phyloP scores from a whole-genome alignment of 73 alveolate species.

The Paramecium sexaurelia region DNA sequence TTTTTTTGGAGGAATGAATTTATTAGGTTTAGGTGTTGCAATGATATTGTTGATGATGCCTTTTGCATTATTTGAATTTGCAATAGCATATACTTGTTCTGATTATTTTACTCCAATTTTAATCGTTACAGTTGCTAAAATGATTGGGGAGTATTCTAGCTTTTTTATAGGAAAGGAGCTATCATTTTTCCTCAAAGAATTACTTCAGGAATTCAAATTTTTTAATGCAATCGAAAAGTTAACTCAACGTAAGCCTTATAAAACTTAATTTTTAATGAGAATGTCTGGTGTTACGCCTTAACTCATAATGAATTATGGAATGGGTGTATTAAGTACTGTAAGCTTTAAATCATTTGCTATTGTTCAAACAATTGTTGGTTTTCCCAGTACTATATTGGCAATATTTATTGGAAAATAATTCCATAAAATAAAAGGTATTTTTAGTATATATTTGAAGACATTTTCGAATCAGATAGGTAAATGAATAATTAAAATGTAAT shows the following conservation, averaged over 20 bases:
- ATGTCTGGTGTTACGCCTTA: conserved; percentile 47
- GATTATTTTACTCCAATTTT: neutral
- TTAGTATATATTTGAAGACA: neutral
- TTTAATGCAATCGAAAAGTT: conserved; percentile 19
- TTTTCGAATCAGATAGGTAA: neutral
- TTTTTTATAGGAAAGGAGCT: neutral
- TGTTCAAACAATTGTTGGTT: neutral
- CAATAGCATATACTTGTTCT: conserved; percentile 4
- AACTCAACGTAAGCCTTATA: conserved; percentile 26
- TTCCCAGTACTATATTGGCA: conserved; percentile 42
- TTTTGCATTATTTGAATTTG: conserved; percentile 48
- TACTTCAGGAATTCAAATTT: conserved; percentile 35
- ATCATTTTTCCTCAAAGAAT: neutral
- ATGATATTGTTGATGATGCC: conserved; percentile 57
- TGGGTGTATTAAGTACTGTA: conserved; percentile 28
- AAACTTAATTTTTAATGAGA: conserved; percentile 48
- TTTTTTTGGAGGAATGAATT: neutral
- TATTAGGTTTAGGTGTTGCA: neutral
- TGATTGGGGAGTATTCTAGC: conserved; percentile 18
- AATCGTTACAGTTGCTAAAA: conserved; percentile 30
- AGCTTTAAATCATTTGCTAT: neutral
- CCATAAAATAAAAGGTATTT: conserved; percentile 10
- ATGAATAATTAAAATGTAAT: neutral
- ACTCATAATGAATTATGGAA: conserved; percentile 48
- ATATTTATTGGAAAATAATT: conserved; percentile 29